phyloP scores from a whole-genome alignment of 2,329 filamentous ascomycete genomes.

The Drechslerella dactyloides region DNA sequence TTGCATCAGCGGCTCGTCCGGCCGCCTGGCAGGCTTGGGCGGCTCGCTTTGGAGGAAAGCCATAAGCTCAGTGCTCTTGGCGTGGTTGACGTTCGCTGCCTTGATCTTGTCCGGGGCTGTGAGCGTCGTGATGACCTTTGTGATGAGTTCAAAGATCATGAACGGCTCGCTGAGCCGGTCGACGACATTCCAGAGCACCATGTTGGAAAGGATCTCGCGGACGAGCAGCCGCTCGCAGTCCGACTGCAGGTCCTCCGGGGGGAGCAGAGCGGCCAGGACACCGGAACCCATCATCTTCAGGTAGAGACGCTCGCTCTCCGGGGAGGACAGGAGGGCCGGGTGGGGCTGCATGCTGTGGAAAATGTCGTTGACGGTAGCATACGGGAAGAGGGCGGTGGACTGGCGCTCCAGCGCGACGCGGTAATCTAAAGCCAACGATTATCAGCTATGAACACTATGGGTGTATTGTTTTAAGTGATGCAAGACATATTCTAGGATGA shows the following conservation, averaged over 20 bases:
- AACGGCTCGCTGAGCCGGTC: conserved; percentile 84
- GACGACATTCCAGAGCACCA: conserved; percentile 83
- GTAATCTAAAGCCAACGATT: conserved; percentile 51
- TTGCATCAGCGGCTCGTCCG: conserved; percentile 22
- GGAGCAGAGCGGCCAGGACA: conserved; percentile 80
- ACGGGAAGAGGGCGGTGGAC: conserved; percentile 50
- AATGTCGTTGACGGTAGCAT: conserved; percentile 52
- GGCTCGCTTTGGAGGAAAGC: conserved; percentile 38
- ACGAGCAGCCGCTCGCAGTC: conserved; percentile 82
- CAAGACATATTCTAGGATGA: conserved; percentile 4
- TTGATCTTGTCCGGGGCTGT: conserved; percentile 41
- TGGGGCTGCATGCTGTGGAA: conserved; percentile 55
- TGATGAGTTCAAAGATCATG: conserved; percentile 84
- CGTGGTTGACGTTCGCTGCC: conserved; percentile 34
- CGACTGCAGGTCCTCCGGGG: conserved; percentile 90
- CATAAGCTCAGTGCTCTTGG: conserved; percentile 50
- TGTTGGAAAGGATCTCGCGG: conserved; percentile 84
- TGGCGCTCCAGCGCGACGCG: conserved; percentile 50
- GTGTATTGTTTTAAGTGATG: conserved; percentile 2
- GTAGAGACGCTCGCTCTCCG: conserved; percentile 79
- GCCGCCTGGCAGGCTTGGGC: conserved; percentile 37
- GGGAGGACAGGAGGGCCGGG: conserved; percentile 65
- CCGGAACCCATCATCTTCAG: conserved; percentile 86
- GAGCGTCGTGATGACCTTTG: conserved; percentile 63
- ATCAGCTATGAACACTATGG: too few relatives aligned